phyloP scores from a whole-genome alignment of 176 grass and related monocot species.

The Avena atlantica region DNA sequence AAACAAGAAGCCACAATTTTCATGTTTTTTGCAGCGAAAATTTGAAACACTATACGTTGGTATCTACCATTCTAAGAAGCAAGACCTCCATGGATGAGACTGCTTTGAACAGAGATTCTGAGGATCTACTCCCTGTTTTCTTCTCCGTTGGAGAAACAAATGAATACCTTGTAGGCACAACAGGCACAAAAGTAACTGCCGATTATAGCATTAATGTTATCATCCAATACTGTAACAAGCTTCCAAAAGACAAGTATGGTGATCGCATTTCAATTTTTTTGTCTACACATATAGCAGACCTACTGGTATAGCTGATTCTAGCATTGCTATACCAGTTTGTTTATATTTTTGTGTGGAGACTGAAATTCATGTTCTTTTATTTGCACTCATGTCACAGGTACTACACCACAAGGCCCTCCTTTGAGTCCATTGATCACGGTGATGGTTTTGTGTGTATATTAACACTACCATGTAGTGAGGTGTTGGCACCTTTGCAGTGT shows the following conservation, averaged over 20 bases:
- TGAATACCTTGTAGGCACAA: conserved; percentile 66
- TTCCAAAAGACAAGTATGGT: conserved; percentile 77
- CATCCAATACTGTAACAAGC: conserved; percentile 69
- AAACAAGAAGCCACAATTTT: conserved; percentile 21
- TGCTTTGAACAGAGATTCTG: conserved; percentile 66
- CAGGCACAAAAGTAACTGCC: conserved; percentile 77
- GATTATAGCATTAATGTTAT: conserved; percentile 69
- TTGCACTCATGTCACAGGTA: conserved; percentile 47
- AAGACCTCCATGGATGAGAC: conserved; percentile 63
- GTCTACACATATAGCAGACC: not conserved
- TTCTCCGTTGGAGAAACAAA: conserved; percentile 56
- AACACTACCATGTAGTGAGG: conserved; percentile 68
- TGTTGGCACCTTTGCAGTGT: conserved; percentile 66
- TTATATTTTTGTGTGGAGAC: conserved; percentile 17
- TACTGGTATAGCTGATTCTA: not conserved
- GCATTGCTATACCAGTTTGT: not conserved
- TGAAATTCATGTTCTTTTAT: conserved; percentile 15
- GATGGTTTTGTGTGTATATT: conserved; percentile 65
- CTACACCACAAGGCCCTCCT: conserved; percentile 56
- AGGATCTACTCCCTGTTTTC: conserved; percentile 43
- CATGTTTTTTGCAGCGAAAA: conserved; percentile 67
- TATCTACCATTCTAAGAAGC: conserved; percentile 74
- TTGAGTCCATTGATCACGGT: conserved; percentile 47
- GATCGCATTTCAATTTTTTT: conserved; percentile 1
- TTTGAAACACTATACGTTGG: conserved; percentile 65